Conservation (phyloP, 83 land plant genomes). For the Picea mariana region DNA sequence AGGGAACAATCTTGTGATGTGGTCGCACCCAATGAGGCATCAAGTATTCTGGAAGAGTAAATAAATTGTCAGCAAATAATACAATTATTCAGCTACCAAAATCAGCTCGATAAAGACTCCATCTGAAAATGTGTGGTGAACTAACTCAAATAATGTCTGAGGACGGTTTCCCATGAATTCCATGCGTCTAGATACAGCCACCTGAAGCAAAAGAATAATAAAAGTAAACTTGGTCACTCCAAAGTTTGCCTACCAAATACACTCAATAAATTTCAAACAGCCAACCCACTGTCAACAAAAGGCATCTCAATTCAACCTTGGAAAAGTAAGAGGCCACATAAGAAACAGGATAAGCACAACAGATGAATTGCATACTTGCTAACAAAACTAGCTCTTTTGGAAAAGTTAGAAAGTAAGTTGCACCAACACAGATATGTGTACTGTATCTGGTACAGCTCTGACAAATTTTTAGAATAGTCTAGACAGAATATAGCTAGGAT, state of each 20-base stretch:
- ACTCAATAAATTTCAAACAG: not conserved
- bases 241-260: not conserved
- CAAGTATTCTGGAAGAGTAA: conserved; percentile 61
- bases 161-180: conserved; percentile 63
- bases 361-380: not conserved
- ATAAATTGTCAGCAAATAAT: not conserved
- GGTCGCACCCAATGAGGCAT: conserved; percentile 73
- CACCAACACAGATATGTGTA: not conserved
- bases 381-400: not conserved
- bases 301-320: not conserved
- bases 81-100: conserved; percentile 4
- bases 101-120: not conserved
- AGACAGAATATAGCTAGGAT: too few relatives aligned
- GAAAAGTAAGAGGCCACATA: not conserved
- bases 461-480: too few relatives aligned
- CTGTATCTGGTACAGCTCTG: too few relatives aligned
- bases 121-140: not conserved
- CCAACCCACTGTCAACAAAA: not conserved
- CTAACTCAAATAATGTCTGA: conserved; percentile 88
- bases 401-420: not conserved
- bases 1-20: conserved; percentile 92
- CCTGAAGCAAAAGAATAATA: conserved; percentile 40
- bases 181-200: conserved; percentile 76
- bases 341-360: not conserved
- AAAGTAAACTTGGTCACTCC: not conserved